Evolutionary conservation across 2,329 filamentous ascomycete genomes (phyloP).

Genomic region (Neonectria faginata): DNA sequence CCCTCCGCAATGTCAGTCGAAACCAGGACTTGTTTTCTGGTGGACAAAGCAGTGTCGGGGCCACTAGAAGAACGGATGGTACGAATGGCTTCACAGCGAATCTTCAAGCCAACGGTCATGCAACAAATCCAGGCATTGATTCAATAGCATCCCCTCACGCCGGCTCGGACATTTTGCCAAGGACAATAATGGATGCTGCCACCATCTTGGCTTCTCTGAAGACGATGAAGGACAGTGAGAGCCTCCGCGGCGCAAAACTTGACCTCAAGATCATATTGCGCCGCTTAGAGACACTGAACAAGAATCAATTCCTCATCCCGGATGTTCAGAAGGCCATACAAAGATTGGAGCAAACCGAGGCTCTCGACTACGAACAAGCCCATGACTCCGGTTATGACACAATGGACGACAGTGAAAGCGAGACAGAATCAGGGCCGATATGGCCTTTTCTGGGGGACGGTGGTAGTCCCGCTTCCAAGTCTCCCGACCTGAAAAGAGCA

Average conservation of each 20-base stretch:
- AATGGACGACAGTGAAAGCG: not conserved
- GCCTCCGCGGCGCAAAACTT: not conserved
- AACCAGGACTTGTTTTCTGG: not conserved
- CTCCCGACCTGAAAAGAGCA: not conserved
- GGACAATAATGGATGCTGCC: not conserved
- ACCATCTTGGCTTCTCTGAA: not conserved
- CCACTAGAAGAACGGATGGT: not conserved
- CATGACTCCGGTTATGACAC: slow-evolving; percentile 8
- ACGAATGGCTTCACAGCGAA: no score
- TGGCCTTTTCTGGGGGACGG: not conserved
- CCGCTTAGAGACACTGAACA: not conserved
- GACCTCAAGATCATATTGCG: not conserved
- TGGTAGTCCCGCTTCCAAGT: no score
- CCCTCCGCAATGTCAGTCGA: not conserved
- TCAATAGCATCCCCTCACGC: not conserved
- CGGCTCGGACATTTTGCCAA: not conserved
- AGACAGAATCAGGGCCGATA: not conserved
- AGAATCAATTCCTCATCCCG: not conserved
- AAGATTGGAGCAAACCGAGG: not conserved
- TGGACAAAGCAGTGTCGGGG: not conserved
- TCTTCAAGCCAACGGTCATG: not conserved
- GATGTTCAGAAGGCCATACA: not conserved
- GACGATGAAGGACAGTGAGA: not conserved
- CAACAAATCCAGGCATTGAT: not conserved
- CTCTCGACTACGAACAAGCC: not conserved